A percentile compares a stretch with the other conserved stretches of the same genome.
Conservation (phyloP, 2,329 filamentous ascomycete species). For the Hypoxylon sp. region DNA sequence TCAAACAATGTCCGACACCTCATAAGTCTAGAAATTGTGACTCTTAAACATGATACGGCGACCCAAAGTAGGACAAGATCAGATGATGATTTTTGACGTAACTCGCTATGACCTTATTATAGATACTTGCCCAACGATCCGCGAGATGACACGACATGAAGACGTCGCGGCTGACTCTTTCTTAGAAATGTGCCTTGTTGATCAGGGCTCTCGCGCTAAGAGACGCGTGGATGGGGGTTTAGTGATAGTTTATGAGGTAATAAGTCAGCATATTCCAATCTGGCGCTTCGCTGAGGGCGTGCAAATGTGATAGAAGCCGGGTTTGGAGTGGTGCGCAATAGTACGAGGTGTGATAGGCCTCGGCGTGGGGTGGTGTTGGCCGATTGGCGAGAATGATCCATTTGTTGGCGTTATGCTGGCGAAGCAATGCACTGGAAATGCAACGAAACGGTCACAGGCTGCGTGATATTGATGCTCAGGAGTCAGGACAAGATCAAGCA, state of each 20-base stretch:
- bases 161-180: constrained; percentile 4
- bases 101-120: constrained; percentile 7
- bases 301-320: constrained; percentile 31
- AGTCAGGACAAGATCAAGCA: constrained; percentile 10
- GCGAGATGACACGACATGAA: constrained; percentile 24
- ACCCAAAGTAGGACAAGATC: constrained; percentile 10
- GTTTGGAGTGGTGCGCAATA: constrained; percentile 19
- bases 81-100: constrained; percentile 28
- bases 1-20: constrained; percentile 16
- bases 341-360: constrained; percentile 30
- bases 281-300: constrained; percentile 27
- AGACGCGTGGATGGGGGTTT: constrained; percentile 11
- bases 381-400: constrained; percentile 33
- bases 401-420: constrained; percentile 37
- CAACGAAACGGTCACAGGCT: constrained; percentile 33
- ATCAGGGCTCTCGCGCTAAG: constrained; percentile 10
- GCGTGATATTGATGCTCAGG: constrained; percentile 33
- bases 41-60: constrained; percentile 9
- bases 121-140: constrained; percentile 16
- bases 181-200: constrained; percentile 11
- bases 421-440: constrained; percentile 32
- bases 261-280: constrained; percentile 8
- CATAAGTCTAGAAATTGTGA: constrained; percentile 5
- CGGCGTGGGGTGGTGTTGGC: constrained; percentile 34
- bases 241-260: constrained; percentile 3